Evolutionary conservation across 768 basidiomycete genomes (phyloP).

Genomic region (Pulveroboletus ravenelii): DNA sequence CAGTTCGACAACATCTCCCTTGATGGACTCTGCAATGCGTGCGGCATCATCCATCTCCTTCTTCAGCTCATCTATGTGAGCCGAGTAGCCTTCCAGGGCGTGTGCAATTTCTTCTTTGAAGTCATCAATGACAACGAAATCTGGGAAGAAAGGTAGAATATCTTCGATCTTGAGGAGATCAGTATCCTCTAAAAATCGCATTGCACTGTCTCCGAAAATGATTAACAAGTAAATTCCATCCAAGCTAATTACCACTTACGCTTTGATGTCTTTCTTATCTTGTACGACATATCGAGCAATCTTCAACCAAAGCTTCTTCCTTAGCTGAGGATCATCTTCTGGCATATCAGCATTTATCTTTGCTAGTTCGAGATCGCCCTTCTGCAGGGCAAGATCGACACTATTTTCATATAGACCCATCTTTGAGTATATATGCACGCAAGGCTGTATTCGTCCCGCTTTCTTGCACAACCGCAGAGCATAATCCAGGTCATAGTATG

Average conservation of each 20-base stretch:
- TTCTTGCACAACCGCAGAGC: slow-evolving; percentile 89
- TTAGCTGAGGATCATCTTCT: slow-evolving; percentile 77
- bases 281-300: slow-evolving; percentile 98
- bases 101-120: slow-evolving; percentile 99
- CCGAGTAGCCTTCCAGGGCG: slow-evolving; percentile 90
- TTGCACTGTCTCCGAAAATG: slow-evolving; percentile 57
- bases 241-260: slow-evolving; percentile 50
- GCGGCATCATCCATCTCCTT: slow-evolving; percentile 97
- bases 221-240: neutral
- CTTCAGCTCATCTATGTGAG: slow-evolving; percentile 85
- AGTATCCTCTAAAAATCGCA: slow-evolving; percentile 94
- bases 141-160: slow-evolving; percentile 98
- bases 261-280: slow-evolving; percentile 96
- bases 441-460: slow-evolving; percentile 75
- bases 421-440: slow-evolving; percentile 94
- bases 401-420: slow-evolving; percentile 97
- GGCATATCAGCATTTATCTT: slow-evolving; percentile 95
- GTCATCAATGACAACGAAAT: slow-evolving; percentile 98
- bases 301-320: slow-evolving; percentile 97
- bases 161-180: slow-evolving; percentile 97
- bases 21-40: slow-evolving; percentile 86
- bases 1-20: slow-evolving; percentile 80
- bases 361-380: slow-evolving; percentile 92
- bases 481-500: slow-evolving; percentile 97
- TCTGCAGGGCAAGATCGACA: slow-evolving; percentile 90